A percentile compares a stretch with the other conserved stretches of the same genome.
These are phyloP conservation scores for Colletotrichum eremochloae DNA, from an alignment of 2,329 filamentous ascomycete species.

Conservation along the genomic window DNA sequence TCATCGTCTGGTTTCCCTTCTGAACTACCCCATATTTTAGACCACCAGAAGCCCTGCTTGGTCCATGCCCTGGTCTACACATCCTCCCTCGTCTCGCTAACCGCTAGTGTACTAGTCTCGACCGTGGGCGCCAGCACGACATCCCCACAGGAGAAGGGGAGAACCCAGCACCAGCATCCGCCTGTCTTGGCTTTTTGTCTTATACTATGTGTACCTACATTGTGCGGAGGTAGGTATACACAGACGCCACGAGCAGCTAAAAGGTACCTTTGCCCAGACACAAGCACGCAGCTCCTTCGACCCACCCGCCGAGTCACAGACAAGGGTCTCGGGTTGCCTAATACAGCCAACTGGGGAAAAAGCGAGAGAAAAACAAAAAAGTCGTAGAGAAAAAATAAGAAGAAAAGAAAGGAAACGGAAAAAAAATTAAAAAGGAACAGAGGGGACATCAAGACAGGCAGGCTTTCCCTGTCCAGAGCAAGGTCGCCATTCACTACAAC, in stretches of 20 bases:
- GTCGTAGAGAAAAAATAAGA: not conserved
- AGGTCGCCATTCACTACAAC: slow-evolving; percentile 16
- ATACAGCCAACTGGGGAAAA: not conserved
- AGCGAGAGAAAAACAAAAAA: not conserved
- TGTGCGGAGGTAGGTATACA: not conserved
- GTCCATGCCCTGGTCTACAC: slow-evolving; percentile 27
- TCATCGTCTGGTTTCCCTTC: slow-evolving; percentile 28
- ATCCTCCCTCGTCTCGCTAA: slow-evolving; percentile 20
- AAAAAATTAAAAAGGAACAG: not conserved
- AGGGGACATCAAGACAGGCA: slow-evolving; percentile 30
- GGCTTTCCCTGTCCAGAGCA: slow-evolving; percentile 33
- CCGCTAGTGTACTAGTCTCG: slow-evolving; percentile 7
- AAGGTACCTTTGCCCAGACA: not conserved
- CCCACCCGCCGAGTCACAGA: slow-evolving; percentile 14
- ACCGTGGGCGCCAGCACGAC: slow-evolving; percentile 20
- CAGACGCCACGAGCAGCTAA: not conserved
- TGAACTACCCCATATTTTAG: slow-evolving; percentile 39
- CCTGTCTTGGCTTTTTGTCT: not conserved
- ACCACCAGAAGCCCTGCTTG: slow-evolving; percentile 38
- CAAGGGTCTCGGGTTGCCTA: slow-evolving; percentile 32
- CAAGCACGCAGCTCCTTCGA: not conserved
- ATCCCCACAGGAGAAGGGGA: slow-evolving; percentile 20
- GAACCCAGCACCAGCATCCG: not conserved
- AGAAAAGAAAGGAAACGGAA: not conserved
- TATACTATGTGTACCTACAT: not conserved